phyloP scores from a whole-genome alignment of 495 filamentous ascomycete genomes.

The Tuber umbilicatum region DNA sequence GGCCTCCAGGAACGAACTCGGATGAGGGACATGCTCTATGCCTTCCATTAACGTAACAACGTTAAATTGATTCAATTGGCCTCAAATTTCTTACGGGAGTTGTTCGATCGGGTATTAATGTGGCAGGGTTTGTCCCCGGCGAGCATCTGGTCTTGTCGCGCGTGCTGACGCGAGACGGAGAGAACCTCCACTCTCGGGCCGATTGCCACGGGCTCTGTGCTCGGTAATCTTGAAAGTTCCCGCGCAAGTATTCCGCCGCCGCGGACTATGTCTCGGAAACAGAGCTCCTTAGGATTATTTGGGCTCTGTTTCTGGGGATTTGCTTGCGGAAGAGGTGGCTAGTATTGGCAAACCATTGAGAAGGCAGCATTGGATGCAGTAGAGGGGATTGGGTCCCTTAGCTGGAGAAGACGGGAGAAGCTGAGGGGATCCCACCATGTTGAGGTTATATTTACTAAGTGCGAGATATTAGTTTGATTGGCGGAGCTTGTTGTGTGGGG shows the following conservation, averaged over 20 bases:
- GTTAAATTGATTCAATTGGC: conserved; percentile 26
- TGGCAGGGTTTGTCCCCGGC: conserved; percentile 58
- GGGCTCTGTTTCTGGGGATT: conserved; percentile 8
- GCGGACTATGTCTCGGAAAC: conserved; percentile 89
- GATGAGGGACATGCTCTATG: conserved; percentile 76
- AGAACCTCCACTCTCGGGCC: conserved; percentile 76
- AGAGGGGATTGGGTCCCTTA: conserved; percentile 95
- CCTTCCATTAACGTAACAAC: conserved; percentile 80
- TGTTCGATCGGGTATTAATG: conserved; percentile 48
- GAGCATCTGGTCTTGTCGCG: conserved; percentile 57
- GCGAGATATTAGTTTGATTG: conserved; percentile 77
- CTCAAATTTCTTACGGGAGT: conserved; percentile 9
- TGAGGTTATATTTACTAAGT: conserved; percentile 88
- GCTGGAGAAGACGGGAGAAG: conserved; percentile 81
- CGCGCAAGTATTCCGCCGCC: conserved; percentile 96
- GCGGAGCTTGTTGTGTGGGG: conserved; percentile 56
- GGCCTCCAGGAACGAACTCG: conserved; percentile 60
- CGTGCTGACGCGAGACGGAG: conserved; percentile 70
- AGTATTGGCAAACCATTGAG: conserved; percentile 45
- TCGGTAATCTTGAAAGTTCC: conserved; percentile 67
- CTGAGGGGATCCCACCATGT: conserved; percentile 96
- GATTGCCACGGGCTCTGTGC: conserved; percentile 66
- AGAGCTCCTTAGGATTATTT: conserved; percentile 42
- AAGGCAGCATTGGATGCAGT: conserved; percentile 72
- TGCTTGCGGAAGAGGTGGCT: conserved; percentile 26